phyloP scores from a whole-genome alignment of 164 flowering plant species.

The Macadamia tetraphylla region DNA sequence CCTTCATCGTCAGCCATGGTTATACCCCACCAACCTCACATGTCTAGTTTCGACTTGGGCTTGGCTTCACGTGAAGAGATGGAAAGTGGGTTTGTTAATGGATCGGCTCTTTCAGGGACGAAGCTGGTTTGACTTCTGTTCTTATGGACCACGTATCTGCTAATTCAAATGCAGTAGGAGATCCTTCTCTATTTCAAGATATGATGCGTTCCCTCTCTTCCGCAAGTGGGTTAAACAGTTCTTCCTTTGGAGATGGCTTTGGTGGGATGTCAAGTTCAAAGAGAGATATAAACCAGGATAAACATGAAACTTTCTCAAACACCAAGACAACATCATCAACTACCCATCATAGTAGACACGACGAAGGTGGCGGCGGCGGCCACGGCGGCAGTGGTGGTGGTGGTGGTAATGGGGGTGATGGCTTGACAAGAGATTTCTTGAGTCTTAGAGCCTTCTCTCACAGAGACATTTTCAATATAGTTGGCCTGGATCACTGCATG shows the following conservation, averaged over 20 bases:
- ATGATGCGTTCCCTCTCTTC: conserved; percentile 41
- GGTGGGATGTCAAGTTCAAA: conserved; percentile 31
- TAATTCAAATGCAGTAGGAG: conserved; percentile 5
- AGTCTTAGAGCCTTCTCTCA: conserved; percentile 67
- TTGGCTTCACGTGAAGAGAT: conserved; percentile 48
- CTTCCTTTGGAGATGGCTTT: conserved; percentile 30
- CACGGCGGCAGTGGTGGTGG: neutral
- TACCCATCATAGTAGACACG: conserved; percentile 5
- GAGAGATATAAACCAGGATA: conserved; percentile 6
- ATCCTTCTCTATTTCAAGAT: conserved; percentile 35
- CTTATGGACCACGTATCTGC: conserved; percentile 22
- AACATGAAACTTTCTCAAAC: conserved; percentile 7
- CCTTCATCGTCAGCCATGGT: too few species aligned
- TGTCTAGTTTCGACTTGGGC: conserved; percentile 39
- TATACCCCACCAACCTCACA: conserved; percentile 46
- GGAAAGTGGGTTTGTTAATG: conserved; percentile 23
- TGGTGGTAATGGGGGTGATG: conserved; percentile 23
- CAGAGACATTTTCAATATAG: conserved; percentile 51
- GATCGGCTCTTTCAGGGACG: conserved; percentile 39
- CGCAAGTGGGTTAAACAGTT: conserved; percentile 25
- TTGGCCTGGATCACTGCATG: conserved; percentile 49
- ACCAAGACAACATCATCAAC: conserved; percentile 1
- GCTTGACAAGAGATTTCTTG: conserved; percentile 81
- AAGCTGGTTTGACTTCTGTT: conserved; percentile 24
- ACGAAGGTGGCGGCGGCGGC: conserved; percentile 14